Base-by-base conservation (phyloP, 306 rosid species). In the Glycine latifolia region DNA sequence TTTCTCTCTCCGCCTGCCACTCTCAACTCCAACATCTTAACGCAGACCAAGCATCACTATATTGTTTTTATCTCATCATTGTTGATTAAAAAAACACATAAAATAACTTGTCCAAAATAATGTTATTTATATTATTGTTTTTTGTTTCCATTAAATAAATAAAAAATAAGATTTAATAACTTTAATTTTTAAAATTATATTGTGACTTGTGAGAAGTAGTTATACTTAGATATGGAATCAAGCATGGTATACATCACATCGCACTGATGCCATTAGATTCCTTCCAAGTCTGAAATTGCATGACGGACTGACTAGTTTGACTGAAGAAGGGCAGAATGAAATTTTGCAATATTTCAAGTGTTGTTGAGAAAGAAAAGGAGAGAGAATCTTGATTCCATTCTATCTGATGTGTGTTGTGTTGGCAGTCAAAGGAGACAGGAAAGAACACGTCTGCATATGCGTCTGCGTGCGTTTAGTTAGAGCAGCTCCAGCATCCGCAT, bases 341-440 rank as follows among this genome's bases (percentile, higher is more conserved):
- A 50, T 14, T 50, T 54, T 54, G 59, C 59, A 54, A 8, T 20
- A 54, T 54, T 54, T 47, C 7, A 39, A n/a, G 61, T 55, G 61
- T 55, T 15, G 63, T 16, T 58, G 63, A 58, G 33, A n/a, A 55
- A 15, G 31, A 55, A 55, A 55, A 15, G 3, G 10, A 59, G 71
- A 66, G 31, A 59, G 71, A 66, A 41, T 26, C 54, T 16, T 54
- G 68, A 74, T 73, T 73, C 66, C 52, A 54, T 31, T 35, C 39
- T 0, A 35, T 35, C 39, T 35, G 4, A 35, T 35, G 0, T 55
- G 41, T 55, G 69, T 2, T 7, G 12, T 47, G 52, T 8, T 9
- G 52, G 46, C 8, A 46, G 71, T 75, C 71, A 60, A 75, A 75
- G 49, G 31, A 46, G 71, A 46, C 79, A 75, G 59, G 79, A 75